Evolutionary conservation across 2,329 filamentous ascomycete species (phyloP), one percentile per base, ranked within the genome.

Genomic region (Exserohilum turcica): DNA sequence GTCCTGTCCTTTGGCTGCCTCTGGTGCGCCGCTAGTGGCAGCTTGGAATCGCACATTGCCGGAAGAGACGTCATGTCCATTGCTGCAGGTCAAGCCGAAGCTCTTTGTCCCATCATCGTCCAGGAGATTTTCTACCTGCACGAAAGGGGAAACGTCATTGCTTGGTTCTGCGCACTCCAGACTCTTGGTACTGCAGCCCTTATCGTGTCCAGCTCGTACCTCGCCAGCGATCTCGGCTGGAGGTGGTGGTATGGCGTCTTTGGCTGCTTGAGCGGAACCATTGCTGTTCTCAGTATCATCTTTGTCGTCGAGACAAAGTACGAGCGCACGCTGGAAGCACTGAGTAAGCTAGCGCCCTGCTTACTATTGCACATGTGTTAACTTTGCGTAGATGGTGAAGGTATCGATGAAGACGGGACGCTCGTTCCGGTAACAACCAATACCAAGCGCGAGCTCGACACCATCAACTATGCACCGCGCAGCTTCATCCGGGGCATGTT

Each of bases 161-260:
- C 54, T 9, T 57, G 54, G 54, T 57, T 57, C 18, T 57, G 54
- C 18, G 51, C 54, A 21, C 38, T 57, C 3, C 54, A 58, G 42
- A 56, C 48, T 3, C 52, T 58, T 19, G 52, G 48, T 6, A 56
- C 56, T 2, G 56, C 52, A 7, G 39, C 52, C 3, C 47, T 58
- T 6, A 56, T 58, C 24, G 47, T 58, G 10, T 37, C 56, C 12
- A 56, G 48, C 36, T 48, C 56, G 6, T 58, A 58, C 10, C 40
- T 56, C 12, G 56, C 52, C 31, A 56, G 43, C 4, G 56, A 32
- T 31, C 37, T 55, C 8, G 56, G 56, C 10, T 58, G 52, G 56
- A 55, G 52, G 15, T 58, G 56, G 48, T 58, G 56, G 56, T 58
- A 58, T 28, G 52, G 56, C 2, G 33, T 55, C 15, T 58, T 52